Conservation (phyloP, 768 basidiomycete genomes). For the Lactarius sp. region DNA sequence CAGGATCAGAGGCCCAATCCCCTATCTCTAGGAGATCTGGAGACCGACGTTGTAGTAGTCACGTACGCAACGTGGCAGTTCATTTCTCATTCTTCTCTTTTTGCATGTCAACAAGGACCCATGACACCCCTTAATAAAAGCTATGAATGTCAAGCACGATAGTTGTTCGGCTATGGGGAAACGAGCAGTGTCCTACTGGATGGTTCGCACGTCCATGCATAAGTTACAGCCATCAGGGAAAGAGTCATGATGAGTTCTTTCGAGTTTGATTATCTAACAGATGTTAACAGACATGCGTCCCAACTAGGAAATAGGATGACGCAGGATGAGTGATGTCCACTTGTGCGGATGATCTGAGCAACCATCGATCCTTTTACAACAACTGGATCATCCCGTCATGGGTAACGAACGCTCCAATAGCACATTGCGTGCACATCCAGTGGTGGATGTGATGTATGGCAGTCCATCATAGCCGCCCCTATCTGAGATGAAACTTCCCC, state of each 20-base stretch:
- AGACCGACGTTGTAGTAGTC: neutral
- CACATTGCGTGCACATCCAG: too few relatives aligned
- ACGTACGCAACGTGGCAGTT: neutral
- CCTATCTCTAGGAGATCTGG: neutral
- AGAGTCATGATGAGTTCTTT: neutral
- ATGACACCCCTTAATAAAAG: neutral
- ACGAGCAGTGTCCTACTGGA: neutral
- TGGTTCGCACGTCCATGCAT: neutral
- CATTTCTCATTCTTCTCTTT: neutral
- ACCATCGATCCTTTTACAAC: too few relatives aligned
- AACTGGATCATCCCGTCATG: too few relatives aligned
- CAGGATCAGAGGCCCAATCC: neutral
- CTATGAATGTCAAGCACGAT: neutral
- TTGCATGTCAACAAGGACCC: neutral
- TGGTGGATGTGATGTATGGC: neutral
- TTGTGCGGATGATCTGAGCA: too few relatives aligned
- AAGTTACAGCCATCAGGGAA: neutral
- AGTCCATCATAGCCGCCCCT: neutral
- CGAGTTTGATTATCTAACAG: neutral
- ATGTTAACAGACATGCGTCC: too few relatives aligned
- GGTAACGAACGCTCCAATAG: too few relatives aligned
- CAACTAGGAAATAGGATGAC: too few relatives aligned
- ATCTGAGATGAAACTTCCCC: neutral
- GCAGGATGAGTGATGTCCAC: too few relatives aligned
- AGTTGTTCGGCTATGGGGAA: neutral